phyloP scores from a whole-genome alignment of 2,329 filamentous ascomycete genomes.

The Lecanicillium sp. region DNA sequence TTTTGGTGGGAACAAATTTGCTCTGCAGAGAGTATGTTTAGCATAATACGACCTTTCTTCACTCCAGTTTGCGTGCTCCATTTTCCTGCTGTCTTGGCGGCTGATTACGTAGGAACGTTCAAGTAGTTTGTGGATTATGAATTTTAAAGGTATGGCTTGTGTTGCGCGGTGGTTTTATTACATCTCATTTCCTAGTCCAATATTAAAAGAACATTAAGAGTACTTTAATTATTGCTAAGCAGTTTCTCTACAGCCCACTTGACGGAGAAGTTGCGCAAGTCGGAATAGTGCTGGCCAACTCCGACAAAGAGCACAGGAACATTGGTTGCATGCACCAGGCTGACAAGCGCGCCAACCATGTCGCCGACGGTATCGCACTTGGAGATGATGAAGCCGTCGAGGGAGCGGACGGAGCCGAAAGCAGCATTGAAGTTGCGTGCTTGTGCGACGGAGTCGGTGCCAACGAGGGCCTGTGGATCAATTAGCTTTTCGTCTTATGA shows the following conservation, averaged over 20 bases:
- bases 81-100: no score
- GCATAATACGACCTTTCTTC: constrained; percentile 6
- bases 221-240: constrained; percentile 37
- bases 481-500: constrained; percentile 19
- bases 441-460: constrained; percentile 90
- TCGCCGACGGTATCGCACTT: constrained; percentile 99
- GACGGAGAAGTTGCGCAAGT: constrained; percentile 60
- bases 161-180: constrained; percentile 12
- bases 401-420: constrained; percentile 69
- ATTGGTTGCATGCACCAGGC: constrained; percentile 93
- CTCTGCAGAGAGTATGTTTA: constrained; percentile 2
- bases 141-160: constrained; percentile 8
- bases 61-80: no score
- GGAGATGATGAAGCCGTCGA: constrained; percentile 96
- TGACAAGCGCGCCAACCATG: constrained; percentile 93
- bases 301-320: constrained; percentile 92
- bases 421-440: constrained; percentile 92
- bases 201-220: no score
- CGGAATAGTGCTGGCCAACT: constrained; percentile 61
- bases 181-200: background rate
- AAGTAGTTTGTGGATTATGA: no score
- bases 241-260: constrained; percentile 62
- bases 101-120: no score
- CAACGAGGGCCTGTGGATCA: constrained; percentile 60
- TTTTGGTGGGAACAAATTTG: no score